A percentile compares a stretch with the other conserved stretches of the same genome.
Conservation (phyloP, 192 early-diverging fungal genomes). For the Coemansia sp. region DNA sequence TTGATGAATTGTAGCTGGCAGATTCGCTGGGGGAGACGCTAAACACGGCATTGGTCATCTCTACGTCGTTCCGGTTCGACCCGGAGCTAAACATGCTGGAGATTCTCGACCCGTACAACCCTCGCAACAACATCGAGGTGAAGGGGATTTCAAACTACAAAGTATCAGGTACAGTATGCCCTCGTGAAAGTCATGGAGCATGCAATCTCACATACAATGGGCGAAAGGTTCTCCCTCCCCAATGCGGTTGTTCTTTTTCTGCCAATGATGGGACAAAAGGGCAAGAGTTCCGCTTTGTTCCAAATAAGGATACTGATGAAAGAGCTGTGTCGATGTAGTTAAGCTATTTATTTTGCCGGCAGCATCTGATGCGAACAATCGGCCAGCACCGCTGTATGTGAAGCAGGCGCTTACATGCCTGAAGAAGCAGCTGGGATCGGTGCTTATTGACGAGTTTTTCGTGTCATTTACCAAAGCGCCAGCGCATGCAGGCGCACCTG, state of each 20-base stretch:
- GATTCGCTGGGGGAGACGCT: slow-evolving; percentile 39
- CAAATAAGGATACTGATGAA: slow-evolving; percentile 1
- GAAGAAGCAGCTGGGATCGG: slow-evolving; percentile 36
- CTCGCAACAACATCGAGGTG: slow-evolving; percentile 40
- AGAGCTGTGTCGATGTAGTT: slow-evolving; percentile 17
- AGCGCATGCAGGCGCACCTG: background rate
- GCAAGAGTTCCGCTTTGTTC: no score
- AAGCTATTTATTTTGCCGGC: slow-evolving; percentile 45
- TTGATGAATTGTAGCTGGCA: slow-evolving; percentile 20
- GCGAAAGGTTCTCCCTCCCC: no score
- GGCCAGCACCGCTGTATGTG: slow-evolving; percentile 40
- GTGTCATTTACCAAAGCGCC: slow-evolving; percentile 33
- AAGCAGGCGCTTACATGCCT: slow-evolving; percentile 37
- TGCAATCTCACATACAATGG: no score
- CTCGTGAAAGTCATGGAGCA: no score
- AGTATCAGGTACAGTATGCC: slow-evolving; percentile 26
- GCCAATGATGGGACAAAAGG: no score
- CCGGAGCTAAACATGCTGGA: slow-evolving; percentile 53
- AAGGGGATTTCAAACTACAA: slow-evolving; percentile 32
- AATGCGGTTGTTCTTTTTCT: no score
- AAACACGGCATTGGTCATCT: slow-evolving; percentile 45
- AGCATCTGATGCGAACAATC: slow-evolving; percentile 27
- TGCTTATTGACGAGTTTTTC: slow-evolving; percentile 47
- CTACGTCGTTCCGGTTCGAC: slow-evolving; percentile 50
- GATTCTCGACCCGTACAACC: slow-evolving; percentile 47